Base-by-base conservation (phyloP, 2,329 filamentous ascomycete genomes). In the Claviceps digitariae region DNA sequence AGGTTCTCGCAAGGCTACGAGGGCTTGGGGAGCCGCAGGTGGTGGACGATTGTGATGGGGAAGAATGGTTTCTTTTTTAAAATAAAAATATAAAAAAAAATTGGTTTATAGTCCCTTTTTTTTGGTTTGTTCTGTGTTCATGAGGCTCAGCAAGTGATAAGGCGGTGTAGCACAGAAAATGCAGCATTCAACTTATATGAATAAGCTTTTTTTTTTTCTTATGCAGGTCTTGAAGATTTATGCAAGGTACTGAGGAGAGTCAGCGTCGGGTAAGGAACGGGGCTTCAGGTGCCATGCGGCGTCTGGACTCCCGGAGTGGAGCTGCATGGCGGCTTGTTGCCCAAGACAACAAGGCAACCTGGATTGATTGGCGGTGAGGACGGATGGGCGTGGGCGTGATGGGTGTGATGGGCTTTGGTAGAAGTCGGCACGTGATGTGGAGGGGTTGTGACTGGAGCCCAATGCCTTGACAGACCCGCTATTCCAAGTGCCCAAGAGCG, bases 11-110 rank as follows among this genome's bases (percentile, higher is more conserved):
- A 65, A 65, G 53, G 62, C 63, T 17, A 64, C 64, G 55, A 63
- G 62, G 2, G 64, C 66, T 15, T 72, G 71, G 69, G 68, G 66
- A 51, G 63, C 66, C 15, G 63, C 67, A 44, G 63, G 65, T 57
- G 40, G 63, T 25, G 54, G 54, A 31, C 51, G 54, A 43, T 52
- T 54, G 21, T 56, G 27, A 52, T 52, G 34, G 23, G 9, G 4
- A 36, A 20, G 9, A 15, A n/a, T n/a, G n/a, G n/a, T n/a, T n/a
- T n/a, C n/a, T n/a, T n/a, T 44, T 25, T 44, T 23, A 20, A 4
- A 8, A 15, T 23, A n/a, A n/a, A n/a, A n/a, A n/a, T n/a, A n/a
- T n/a, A n/a, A n/a, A n/a, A n/a, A n/a, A n/a, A n/a, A n/a, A n/a
- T n/a, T n/a, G n/a, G n/a, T n/a, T n/a, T n/a, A n/a, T n/a, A n/a